These are phyloP conservation scores for Trichophyton verrucosum DNA, from an alignment of 2,329 filamentous ascomycete genomes.

Conservation along the genomic window DNA sequence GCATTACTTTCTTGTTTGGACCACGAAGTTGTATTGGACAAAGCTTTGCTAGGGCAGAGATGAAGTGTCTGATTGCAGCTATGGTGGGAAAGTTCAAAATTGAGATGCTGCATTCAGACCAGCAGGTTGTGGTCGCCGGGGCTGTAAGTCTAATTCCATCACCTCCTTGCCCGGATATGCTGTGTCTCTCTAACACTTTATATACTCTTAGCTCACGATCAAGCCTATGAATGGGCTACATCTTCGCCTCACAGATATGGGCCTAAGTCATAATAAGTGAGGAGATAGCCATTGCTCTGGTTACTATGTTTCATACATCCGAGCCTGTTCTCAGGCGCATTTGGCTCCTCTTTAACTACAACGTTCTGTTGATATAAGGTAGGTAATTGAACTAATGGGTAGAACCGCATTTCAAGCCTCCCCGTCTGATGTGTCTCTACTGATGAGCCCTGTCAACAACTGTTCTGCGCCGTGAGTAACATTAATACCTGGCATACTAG, in stretches of 20 bases:
- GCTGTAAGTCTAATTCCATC: constrained; percentile 17
- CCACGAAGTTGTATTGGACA: constrained; percentile 30
- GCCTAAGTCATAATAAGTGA: not conserved
- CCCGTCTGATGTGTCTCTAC: too few species aligned
- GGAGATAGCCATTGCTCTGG: not conserved
- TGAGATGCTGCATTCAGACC: constrained; percentile 19
- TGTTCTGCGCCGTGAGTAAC: too few species aligned
- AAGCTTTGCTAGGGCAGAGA: constrained; percentile 32
- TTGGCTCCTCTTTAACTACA: too few species aligned
- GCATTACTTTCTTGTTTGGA: constrained; percentile 31
- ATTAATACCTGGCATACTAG: constrained; percentile 5
- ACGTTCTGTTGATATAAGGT: too few species aligned
- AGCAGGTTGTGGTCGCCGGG: constrained; percentile 26
- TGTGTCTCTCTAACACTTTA: not conserved
- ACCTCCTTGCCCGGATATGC: too few species aligned
- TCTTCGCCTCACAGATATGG: not conserved
- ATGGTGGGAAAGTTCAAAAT: constrained; percentile 25
- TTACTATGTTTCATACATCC: not conserved
- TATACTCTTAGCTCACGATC: not conserved
- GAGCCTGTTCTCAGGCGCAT: too few species aligned
- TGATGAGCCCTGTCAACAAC: constrained; percentile 14
- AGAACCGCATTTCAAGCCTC: too few species aligned
- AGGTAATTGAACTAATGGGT: too few species aligned
- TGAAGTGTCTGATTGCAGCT: constrained; percentile 29
- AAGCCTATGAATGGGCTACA: not conserved